Base-by-base conservation (phyloP, 495 filamentous ascomycete genomes). In the Podospora tetraspora region DNA sequence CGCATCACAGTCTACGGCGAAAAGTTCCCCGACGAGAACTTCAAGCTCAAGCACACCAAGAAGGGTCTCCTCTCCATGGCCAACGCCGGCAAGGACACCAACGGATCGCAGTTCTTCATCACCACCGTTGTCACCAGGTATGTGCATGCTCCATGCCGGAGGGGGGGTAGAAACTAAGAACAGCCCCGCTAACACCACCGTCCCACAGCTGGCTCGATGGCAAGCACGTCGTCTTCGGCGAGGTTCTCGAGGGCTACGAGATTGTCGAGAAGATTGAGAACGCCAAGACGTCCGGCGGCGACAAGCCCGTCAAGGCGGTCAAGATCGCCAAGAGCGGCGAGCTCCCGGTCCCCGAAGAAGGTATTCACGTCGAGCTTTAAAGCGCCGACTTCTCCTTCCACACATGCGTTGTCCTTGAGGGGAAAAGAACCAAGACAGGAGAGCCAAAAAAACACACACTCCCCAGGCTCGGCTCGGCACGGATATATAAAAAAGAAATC, bases 41-140 rank as follows among this genome's bases (percentile, higher is more conserved):
- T 99, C 88, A 99, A 98, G 90, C 86, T 99, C 68, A 96, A 96
- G 87, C 86, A 88, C 83, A 78, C 82, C 77, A 86, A 85, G 79
- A 82, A 82, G 75, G 83, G 87, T 76, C 75, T 83, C 37, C 78
- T 89, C 81, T 91, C 90, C 82, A 97, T 97, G 94, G 95, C 95
- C 78, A 99, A 99, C 80, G 90, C 94, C 68, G 95, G 96, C 79
- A 90, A 92, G 81, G 92, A 98, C 79, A 99, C 95, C 84, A 99
- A 99, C 77, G 96, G 96, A 73, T 96, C 92, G 62, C 96, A 99
- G 82, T 98, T 99, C 87, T 99, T 96, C 86, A 95, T 96, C 71
- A 96, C 92, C 74, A 95, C 92, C 71, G 88, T 89, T 70, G 78
- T 92, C 74, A 95, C 92, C 74, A 84, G 85, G 91, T 94, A 85